Conservation (phyloP, 495 filamentous ascomycete species). For the Penicillium bovifimosum region DNA sequence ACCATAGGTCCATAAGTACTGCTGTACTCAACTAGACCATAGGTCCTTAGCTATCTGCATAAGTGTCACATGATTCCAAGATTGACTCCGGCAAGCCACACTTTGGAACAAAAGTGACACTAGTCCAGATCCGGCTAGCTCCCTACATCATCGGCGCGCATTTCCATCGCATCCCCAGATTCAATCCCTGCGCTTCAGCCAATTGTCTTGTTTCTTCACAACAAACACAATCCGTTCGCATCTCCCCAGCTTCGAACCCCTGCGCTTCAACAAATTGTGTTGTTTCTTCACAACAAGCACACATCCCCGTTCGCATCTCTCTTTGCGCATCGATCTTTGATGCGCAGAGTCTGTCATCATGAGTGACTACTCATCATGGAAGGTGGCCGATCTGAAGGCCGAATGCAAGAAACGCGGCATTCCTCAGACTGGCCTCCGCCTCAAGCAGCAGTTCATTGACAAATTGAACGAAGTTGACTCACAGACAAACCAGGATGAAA, state of each 20-base stretch:
- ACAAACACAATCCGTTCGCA: background rate
- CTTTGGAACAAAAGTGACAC: background rate
- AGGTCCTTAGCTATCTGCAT: too few relatives aligned
- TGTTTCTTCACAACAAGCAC: background rate
- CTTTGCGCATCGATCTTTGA: background rate
- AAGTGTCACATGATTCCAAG: too few relatives aligned
- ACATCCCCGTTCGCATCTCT: background rate
- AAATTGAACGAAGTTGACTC: constrained; percentile 42
- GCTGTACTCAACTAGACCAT: too few relatives aligned
- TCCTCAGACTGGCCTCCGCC: constrained; percentile 45
- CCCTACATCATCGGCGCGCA: constrained; percentile 29
- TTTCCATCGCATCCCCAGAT: constrained; percentile 28
- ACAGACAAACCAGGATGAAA: constrained; percentile 9
- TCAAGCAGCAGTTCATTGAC: constrained; percentile 46
- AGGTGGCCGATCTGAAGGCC: constrained; percentile 49
- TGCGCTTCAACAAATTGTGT: background rate
- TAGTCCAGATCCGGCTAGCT: constrained; percentile 18
- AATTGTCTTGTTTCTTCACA: background rate
- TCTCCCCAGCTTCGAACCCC: constrained; percentile 20
- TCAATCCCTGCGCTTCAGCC: constrained; percentile 11
- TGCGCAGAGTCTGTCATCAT: constrained; percentile 22
- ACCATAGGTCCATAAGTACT: too few relatives aligned
- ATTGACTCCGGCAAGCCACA: background rate
- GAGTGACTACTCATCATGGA: constrained; percentile 48
- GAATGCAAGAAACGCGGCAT: constrained; percentile 49